Evolutionary conservation across 2,329 filamentous ascomycete species (phyloP).

Genomic region (Aspergillus sp.): DNA sequence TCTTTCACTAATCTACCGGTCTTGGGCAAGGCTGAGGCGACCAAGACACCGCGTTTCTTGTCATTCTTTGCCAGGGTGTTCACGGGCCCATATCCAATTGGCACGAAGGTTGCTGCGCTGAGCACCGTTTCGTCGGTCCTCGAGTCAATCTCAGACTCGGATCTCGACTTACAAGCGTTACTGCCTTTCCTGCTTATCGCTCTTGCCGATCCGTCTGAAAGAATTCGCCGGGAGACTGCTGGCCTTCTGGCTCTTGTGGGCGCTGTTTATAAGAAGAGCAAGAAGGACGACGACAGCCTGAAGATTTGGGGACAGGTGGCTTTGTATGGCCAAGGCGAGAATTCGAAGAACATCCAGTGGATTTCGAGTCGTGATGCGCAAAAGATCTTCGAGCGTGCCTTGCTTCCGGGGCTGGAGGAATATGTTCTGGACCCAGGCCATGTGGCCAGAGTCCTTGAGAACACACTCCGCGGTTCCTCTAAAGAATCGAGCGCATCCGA

Average conservation of each 20-base stretch:
- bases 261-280: slow-evolving; percentile 41
- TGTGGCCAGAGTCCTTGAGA: slow-evolving; percentile 56
- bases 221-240: slow-evolving; percentile 67
- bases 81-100: slow-evolving; percentile 61
- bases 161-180: slow-evolving; percentile 64
- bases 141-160: slow-evolving; percentile 39
- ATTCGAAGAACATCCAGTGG: slow-evolving; percentile 45
- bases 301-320: slow-evolving; percentile 53
- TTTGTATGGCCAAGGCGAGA: slow-evolving; percentile 55
- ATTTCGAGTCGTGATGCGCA: slow-evolving; percentile 51
- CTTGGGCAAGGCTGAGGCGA: slow-evolving; percentile 35
- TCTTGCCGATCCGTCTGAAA: slow-evolving; percentile 65
- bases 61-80: slow-evolving; percentile 70
- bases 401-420: slow-evolving; percentile 76
- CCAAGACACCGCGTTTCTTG: slow-evolving; percentile 58
- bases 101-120: slow-evolving; percentile 62
- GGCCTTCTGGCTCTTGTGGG: slow-evolving; percentile 55
- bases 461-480: slow-evolving; percentile 47
- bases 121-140: slow-evolving; percentile 54
- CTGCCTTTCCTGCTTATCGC: slow-evolving; percentile 73
- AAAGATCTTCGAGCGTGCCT: slow-evolving; percentile 55
- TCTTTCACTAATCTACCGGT: slow-evolving; percentile 31
- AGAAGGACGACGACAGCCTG: slow-evolving; percentile 30
- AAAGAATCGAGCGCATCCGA: slow-evolving; percentile 41
- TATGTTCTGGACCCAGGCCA: slow-evolving; percentile 71